Percentiles rank a stretch among this genome's conserved stretches.
These are phyloP conservation scores for Ascochyta clinopodiicola DNA, from an alignment of 2,329 filamentous ascomycete genomes.

Conservation along the genomic window DNA sequence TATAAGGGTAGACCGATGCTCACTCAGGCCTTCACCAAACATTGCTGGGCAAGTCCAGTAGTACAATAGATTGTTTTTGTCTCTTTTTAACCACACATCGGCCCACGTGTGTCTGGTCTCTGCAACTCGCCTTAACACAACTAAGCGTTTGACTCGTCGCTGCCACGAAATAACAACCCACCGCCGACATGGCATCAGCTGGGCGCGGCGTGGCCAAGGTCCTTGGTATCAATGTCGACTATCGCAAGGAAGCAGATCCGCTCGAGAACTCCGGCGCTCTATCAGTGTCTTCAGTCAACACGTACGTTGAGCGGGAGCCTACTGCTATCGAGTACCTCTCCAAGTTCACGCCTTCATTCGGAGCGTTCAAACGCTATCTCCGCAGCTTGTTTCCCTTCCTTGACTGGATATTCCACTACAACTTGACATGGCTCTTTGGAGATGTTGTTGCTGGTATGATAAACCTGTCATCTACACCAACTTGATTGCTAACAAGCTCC, in stretches of 20 bases:
- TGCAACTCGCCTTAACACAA: background rate
- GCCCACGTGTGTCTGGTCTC: background rate
- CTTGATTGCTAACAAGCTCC: background rate
- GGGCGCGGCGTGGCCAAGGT: slow-evolving; percentile 77
- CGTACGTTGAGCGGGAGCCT: slow-evolving; percentile 78
- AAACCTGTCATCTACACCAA: background rate
- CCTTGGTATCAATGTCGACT: slow-evolving; percentile 81
- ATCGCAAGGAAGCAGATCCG: slow-evolving; percentile 65
- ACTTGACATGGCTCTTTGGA: slow-evolving; percentile 84
- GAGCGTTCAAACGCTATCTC: slow-evolving; percentile 66
- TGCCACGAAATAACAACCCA: slow-evolving; percentile 45
- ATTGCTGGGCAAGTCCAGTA: background rate
- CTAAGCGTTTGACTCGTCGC: slow-evolving; percentile 22
- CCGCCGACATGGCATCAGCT: slow-evolving; percentile 58
- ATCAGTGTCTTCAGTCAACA: slow-evolving; percentile 72
- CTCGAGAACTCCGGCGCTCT: slow-evolving; percentile 72
- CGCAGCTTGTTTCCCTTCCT: slow-evolving; percentile 83
- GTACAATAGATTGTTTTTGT: background rate
- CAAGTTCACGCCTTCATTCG: slow-evolving; percentile 65
- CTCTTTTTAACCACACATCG: background rate
- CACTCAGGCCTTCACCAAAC: background rate
- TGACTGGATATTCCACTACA: slow-evolving; percentile 90
- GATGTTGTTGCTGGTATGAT: slow-evolving; percentile 82
- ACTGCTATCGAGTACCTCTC: slow-evolving; percentile 74
- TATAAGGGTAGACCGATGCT: slow-evolving; percentile 15